Conservation (phyloP, 331 rosid species). For the Stylosanthes scabra region DNA sequence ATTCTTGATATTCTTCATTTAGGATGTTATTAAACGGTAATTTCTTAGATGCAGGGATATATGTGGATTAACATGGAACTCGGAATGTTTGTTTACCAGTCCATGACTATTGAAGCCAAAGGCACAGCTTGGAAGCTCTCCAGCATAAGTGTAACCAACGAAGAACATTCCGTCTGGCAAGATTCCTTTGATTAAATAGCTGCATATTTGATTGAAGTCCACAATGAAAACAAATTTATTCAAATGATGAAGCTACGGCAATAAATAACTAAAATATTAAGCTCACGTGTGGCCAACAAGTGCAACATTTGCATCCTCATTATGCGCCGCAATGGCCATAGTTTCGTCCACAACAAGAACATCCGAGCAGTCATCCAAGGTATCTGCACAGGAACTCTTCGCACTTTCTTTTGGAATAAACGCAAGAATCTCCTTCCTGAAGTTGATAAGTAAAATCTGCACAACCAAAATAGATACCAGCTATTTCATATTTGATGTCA, state of each 20-base stretch:
- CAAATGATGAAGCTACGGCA: not conserved
- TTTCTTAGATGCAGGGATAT: not conserved
- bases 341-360: slow-evolving; percentile 68
- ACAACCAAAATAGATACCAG: slow-evolving; percentile 22
- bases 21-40: not conserved
- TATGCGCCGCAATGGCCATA: slow-evolving; percentile 85
- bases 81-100: slow-evolving; percentile 44
- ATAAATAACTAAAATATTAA: not conserved
- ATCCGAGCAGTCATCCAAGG: slow-evolving; percentile 75
- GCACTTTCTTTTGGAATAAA: slow-evolving; percentile 63
- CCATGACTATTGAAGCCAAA: slow-evolving; percentile 81
- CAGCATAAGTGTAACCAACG: slow-evolving; percentile 82
- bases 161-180: slow-evolving; percentile 60
- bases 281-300: slow-evolving; percentile 83
- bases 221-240: slow-evolving; percentile 9
- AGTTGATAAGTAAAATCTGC: slow-evolving; percentile 78
- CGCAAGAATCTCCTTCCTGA: slow-evolving; percentile 83
- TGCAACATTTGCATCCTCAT: slow-evolving; percentile 87
- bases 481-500: not conserved
- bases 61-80: not conserved
- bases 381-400: slow-evolving; percentile 26
- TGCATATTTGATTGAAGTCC: slow-evolving; percentile 35
- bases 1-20: not conserved
- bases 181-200: slow-evolving; percentile 75
- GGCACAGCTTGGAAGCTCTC: slow-evolving; percentile 95